Conservation (phyloP, 305 asterid genomes). For the Solanum hybrid region DNA sequence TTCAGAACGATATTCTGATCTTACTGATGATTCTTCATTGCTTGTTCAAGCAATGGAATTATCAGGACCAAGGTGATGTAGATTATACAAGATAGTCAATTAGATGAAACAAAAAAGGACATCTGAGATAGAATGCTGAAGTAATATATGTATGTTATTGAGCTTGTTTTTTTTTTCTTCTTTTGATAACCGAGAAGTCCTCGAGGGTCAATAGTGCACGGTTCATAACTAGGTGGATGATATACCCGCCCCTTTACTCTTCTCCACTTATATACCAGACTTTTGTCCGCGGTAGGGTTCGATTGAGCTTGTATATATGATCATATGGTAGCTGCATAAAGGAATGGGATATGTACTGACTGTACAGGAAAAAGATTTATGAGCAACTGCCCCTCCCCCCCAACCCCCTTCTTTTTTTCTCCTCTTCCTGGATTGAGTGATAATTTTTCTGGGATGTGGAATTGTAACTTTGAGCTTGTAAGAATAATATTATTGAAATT, state of each 20-base stretch:
- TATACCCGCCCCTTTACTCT: not conserved
- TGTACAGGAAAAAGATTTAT: not conserved
- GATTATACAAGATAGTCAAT: not conserved
- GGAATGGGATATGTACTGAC: not conserved
- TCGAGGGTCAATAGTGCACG: not conserved
- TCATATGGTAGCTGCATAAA: not conserved
- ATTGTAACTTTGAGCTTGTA: not conserved
- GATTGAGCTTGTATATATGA: not conserved
- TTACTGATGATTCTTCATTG: slow-evolving; percentile 79
- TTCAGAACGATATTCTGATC: slow-evolving; percentile 86
- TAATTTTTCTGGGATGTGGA: not conserved
- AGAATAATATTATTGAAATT: not conserved
- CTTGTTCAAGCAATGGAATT: slow-evolving; percentile 93
- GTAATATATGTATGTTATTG: not conserved
- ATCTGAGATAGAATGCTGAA: not conserved
- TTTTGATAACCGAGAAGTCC: not conserved
- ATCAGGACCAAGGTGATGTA: slow-evolving; percentile 80
- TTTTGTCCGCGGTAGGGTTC: not conserved
- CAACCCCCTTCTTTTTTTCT: not conserved
- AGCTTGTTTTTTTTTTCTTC: not conserved
- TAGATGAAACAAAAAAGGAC: not conserved
- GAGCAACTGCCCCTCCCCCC: not conserved
- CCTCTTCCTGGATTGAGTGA: not conserved
- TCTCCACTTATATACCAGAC: not conserved
- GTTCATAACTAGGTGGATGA: not conserved